phyloP scores from a whole-genome alignment of 306 rosid genomes.

The Cucurbita maxima region DNA sequence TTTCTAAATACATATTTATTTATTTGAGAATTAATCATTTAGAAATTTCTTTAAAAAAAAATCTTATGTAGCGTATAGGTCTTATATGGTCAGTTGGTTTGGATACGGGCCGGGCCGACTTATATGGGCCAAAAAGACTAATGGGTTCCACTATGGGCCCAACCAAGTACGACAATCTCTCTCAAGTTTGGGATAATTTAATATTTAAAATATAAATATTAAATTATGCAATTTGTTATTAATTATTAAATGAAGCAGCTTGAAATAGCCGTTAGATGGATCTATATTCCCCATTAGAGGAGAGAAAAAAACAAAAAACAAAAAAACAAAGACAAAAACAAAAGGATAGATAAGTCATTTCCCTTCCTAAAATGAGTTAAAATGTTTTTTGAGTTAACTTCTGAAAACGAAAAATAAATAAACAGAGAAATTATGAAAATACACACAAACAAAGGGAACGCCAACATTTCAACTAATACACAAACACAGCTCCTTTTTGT shows the following conservation, averaged over 20 bases:
- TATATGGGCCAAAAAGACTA: not conserved
- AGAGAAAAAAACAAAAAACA: no score
- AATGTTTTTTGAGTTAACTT: constrained; percentile 1
- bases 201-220: no score
- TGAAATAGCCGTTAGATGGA: no score
- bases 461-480: constrained; percentile 8
- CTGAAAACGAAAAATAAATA: not conserved
- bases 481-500: not conserved
- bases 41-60: no score
- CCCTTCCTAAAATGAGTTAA: constrained; percentile 10
- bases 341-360: not conserved
- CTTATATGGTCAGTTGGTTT: not conserved
- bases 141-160: not conserved
- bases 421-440: not conserved
- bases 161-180: no score
- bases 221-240: no score
- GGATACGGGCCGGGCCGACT: not conserved
- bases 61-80: not conserved
- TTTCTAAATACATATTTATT: not conserved
- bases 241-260: no score
- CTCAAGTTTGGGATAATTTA: no score
- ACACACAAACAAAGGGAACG: constrained; percentile 3
- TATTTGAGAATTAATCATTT: no score
- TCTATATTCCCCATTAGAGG: no score
- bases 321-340: no score